Conservation (phyloP, 345 rosid genomes). For the Erysimum cheiranthoides region DNA sequence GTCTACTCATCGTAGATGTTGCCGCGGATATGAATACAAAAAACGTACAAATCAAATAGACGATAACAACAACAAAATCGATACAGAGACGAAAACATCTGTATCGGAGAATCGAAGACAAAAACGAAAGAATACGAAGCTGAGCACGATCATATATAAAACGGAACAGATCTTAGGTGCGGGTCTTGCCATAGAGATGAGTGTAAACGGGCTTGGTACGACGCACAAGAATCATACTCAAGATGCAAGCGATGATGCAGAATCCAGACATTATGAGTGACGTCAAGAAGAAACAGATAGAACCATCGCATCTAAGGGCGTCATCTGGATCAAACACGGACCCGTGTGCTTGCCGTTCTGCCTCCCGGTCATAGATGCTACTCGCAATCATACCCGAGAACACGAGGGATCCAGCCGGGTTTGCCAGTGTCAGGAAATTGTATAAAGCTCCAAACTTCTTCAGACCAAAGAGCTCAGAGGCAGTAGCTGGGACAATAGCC, state of each 20-base stretch:
- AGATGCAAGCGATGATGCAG: conserved; percentile 68
- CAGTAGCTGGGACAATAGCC: conserved; percentile 98
- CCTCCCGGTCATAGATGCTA: conserved; percentile 84
- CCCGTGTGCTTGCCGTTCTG: conserved; percentile 73
- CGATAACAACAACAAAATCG: conserved; percentile 27
- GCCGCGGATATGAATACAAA: conserved; percentile 34
- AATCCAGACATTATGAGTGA: conserved; percentile 93
- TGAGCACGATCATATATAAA: conserved; percentile 26
- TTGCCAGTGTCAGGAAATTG: conserved; percentile 95
- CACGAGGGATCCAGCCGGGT: conserved; percentile 93
- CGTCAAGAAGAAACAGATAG: conserved; percentile 91
- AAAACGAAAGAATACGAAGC: conserved; percentile 44
- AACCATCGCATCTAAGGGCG: conserved; percentile 72
- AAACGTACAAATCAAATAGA: conserved; percentile 33
- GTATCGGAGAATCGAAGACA: conserved; percentile 20
- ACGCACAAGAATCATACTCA: conserved; percentile 88
- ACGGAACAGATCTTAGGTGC: conserved; percentile 41
- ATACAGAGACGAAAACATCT: conserved; percentile 37
- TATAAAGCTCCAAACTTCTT: conserved; percentile 93
- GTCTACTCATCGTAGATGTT: conserved; percentile 21
- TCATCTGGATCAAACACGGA: conserved; percentile 53
- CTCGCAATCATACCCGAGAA: conserved; percentile 95
- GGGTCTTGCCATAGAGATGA: conserved; percentile 81
- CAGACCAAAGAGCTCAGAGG: conserved; percentile 95
- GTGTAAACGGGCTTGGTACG: conserved; percentile 84